Evolutionary conservation across 2,329 filamentous ascomycete species (phyloP), one percentile per base, ranked within the genome.

Genomic region (Ophiocordyceps australis): DNA sequence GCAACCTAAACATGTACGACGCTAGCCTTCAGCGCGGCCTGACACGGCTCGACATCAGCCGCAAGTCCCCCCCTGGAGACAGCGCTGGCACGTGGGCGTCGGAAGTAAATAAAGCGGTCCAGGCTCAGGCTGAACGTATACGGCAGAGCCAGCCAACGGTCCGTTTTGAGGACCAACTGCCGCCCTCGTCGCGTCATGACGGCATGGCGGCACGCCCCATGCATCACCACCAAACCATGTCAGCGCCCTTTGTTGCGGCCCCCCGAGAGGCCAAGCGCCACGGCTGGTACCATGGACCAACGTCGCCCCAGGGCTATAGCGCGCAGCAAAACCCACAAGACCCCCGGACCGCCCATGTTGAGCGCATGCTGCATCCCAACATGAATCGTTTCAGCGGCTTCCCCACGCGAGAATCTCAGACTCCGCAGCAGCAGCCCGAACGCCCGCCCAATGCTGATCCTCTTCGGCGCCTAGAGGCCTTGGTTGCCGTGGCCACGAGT

Each of bases 221-320:
- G 14, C 64, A 69, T 29, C 64, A 71, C 19, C 60, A 73, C 30
- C n/a, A n/a, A n/a, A 69, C 66, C 11, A 59, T 68, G 50, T 73
- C 67, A 4, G 66, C 67, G 2, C 67, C 68, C 1, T 54, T 58
- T 0, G 50, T 63, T 18, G 53, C 60, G 8, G 69, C 65, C 1
- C 57, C 65, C 4, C 60, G 68, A 7, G 70, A 68, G 33, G 55
- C 54, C 17, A 79, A 77, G 41, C 64, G 77, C 3, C 71, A 74
- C 31, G 77, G 63, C 2, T 83, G 76, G 75, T 81, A 81, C 38
- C 69, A 79, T 21, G 61, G 61, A 1, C 59, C 61, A 0, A 41
- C 49, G 9, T 41, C 48, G 1, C 40, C 46, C 3, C 49, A 53
- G 10, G 48, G 51, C 12, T 53, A 55, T 29, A 45, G 47, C 5